phyloP scores from a whole-genome alignment of 441 rosid genomes.

The Francoa sonchifolia region DNA sequence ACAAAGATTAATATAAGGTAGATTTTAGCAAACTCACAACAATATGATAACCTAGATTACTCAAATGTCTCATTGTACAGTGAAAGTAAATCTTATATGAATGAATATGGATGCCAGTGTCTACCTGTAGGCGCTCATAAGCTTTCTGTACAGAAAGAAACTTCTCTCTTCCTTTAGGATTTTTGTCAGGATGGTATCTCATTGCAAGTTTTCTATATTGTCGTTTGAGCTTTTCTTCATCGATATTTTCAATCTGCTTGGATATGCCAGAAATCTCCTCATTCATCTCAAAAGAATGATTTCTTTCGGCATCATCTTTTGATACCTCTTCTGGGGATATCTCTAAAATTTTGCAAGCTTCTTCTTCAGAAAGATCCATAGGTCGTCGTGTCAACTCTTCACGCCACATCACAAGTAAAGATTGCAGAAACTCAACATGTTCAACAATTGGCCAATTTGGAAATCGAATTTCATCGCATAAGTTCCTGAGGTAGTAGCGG shows the following conservation, averaged over 20 bases:
- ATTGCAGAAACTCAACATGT: constrained; percentile 97
- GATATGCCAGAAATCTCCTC: constrained; percentile 60
- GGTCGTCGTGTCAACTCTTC: constrained; percentile 97
- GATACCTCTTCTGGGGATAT: constrained; percentile 74
- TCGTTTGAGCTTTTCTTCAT: constrained; percentile 98
- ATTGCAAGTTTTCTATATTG: constrained; percentile 99
- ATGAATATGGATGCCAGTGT: constrained; percentile 4
- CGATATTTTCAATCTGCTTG: constrained; percentile 89
- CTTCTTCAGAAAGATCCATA: constrained; percentile 99
- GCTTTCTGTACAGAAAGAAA: constrained; percentile 99
- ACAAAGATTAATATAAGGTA: constrained; percentile 14
- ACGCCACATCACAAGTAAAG: constrained; percentile 98
- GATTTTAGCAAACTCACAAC: background rate
- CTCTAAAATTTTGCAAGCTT: constrained; percentile 91
- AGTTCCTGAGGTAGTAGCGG: constrained; percentile 89
- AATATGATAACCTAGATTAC: background rate
- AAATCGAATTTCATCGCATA: constrained; percentile 91
- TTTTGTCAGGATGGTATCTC: constrained; percentile 99
- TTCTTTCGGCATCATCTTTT: constrained; percentile 32
- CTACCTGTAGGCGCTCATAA: constrained; percentile 97
- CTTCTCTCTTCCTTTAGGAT: constrained; percentile 98
- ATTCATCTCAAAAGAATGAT: constrained; percentile 29
- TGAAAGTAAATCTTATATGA: no score
- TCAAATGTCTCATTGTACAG: background rate
- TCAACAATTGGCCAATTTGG: constrained; percentile 98